These are phyloP conservation scores for Lentinula novae-zelandiae DNA, from an alignment of 1,284 basidiomycete species.

Conservation along the genomic window DNA sequence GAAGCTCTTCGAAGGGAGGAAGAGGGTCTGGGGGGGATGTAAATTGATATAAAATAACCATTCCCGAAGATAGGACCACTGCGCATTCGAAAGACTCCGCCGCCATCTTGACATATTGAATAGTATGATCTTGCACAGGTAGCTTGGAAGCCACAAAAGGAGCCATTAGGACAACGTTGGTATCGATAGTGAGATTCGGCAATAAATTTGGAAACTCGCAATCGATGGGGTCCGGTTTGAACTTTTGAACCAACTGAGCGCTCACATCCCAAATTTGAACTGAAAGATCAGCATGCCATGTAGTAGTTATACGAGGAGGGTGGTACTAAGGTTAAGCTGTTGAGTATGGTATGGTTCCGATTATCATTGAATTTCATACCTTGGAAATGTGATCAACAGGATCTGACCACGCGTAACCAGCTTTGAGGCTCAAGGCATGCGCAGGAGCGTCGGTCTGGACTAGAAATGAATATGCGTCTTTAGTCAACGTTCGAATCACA, in stretches of 20 bases:
- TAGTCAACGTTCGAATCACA: constrained; percentile 39
- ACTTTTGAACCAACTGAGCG: constrained; percentile 57
- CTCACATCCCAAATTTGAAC: constrained; percentile 70
- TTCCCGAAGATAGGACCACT: constrained; percentile 60
- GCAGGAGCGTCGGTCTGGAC: constrained; percentile 12
- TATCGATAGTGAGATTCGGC: constrained; percentile 59
- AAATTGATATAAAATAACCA: constrained; percentile 62
- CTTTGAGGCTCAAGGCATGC: constrained; percentile 36
- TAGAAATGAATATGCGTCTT: constrained; percentile 39
- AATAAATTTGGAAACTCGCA: constrained; percentile 60
- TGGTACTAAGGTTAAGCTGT: constrained; percentile 42
- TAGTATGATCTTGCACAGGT: constrained; percentile 32
- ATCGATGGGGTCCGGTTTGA: constrained; percentile 41
- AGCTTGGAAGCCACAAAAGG: constrained; percentile 33
- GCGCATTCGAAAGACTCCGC: constrained; percentile 66
- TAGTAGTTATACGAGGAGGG: constrained; percentile 64
- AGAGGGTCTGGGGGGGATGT: constrained; percentile 27
- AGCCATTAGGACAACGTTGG: constrained; percentile 46
- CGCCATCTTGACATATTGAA: constrained; percentile 58
- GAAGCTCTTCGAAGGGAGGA: constrained; percentile 22
- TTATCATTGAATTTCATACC: constrained; percentile 25
- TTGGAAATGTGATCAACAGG: constrained; percentile 44
- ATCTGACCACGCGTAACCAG: constrained; percentile 46
- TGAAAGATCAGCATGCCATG: constrained; percentile 61
- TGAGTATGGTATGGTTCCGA: no score